These are phyloP conservation scores for Tuber magnatum DNA, from an alignment of 495 filamentous ascomycete species.

Conservation along the genomic window DNA sequence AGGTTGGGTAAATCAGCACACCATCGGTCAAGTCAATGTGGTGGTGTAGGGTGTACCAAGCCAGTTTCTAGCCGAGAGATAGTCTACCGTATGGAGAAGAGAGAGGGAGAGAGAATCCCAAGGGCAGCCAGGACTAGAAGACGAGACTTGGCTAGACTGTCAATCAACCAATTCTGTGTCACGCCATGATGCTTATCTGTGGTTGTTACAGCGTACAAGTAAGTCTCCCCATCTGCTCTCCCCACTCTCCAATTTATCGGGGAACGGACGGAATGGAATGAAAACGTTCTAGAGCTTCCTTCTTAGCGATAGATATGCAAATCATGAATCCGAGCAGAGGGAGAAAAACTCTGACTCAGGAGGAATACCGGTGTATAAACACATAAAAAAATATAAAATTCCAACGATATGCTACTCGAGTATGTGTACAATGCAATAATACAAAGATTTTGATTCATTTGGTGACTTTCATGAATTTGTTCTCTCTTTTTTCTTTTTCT, in stretches of 20 bases:
- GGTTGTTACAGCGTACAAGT: neutral
- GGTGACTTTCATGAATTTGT: neutral
- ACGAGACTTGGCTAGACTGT: neutral
- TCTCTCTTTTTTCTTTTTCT: neutral
- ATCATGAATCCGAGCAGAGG: neutral
- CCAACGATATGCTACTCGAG: conserved; percentile 4
- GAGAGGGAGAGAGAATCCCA: neutral
- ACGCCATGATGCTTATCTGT: neutral
- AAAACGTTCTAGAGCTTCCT: neutral
- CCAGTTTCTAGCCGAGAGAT: neutral
- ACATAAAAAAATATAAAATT: neutral
- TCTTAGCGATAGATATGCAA: neutral
- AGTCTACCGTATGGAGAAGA: neutral
- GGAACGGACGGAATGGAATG: conserved; percentile 30
- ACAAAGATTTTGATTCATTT: conserved; percentile 1
- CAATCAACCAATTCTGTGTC: neutral
- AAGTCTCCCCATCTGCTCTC: neutral
- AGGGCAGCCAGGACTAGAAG: neutral
- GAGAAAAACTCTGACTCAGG: neutral
- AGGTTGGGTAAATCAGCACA: neutral
- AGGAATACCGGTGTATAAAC: neutral
- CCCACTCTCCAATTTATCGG: conserved; percentile 29
- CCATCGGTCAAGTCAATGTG: neutral
- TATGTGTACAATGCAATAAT: conserved; percentile 3
- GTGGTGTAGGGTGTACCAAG: neutral